Evolutionary conservation across 2,329 filamentous ascomycete genomes (phyloP).

Genomic region (Verticillium zaregamsianum): DNA sequence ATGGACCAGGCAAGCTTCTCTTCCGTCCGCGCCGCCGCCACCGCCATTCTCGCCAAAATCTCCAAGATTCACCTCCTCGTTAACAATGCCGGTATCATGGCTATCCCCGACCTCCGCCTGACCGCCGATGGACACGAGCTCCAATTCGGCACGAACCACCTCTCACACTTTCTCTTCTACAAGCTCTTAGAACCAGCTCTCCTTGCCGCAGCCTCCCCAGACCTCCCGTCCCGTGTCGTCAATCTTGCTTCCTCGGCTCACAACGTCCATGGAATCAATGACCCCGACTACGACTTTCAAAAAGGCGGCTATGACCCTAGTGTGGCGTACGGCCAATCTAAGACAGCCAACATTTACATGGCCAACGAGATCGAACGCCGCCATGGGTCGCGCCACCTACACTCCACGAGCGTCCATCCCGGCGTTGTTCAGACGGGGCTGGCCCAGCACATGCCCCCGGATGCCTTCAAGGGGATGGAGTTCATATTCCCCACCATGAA

Average conservation of each 20-base stretch:
- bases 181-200: slow-evolving; percentile 40
- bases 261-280: slow-evolving; percentile 3
- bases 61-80: slow-evolving; percentile 36
- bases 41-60: slow-evolving; percentile 19
- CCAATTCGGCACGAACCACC: slow-evolving; percentile 40
- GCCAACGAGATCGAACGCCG: slow-evolving; percentile 46
- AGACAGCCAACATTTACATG: slow-evolving; percentile 46
- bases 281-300: slow-evolving; percentile 23
- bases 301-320: slow-evolving; percentile 25
- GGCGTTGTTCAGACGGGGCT: slow-evolving; percentile 32
- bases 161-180: slow-evolving; percentile 41
- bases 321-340: slow-evolving; percentile 40
- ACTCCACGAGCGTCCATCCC: slow-evolving; percentile 41
- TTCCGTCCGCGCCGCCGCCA: slow-evolving; percentile 30
- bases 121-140: slow-evolving; percentile 36
- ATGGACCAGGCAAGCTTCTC: slow-evolving; percentile 25
- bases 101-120: slow-evolving; percentile 23
- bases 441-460: slow-evolving; percentile 3
- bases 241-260: slow-evolving; percentile 25
- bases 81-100: slow-evolving; percentile 41
- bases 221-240: slow-evolving; percentile 26
- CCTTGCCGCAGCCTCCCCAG: slow-evolving; percentile 21
- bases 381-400: slow-evolving; percentile 37
- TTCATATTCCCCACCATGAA: neutral
- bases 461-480: neutral